These are phyloP conservation scores for Mucor piriformis DNA, from an alignment of 371 early-diverging fungal species.

Conservation along the genomic window DNA sequence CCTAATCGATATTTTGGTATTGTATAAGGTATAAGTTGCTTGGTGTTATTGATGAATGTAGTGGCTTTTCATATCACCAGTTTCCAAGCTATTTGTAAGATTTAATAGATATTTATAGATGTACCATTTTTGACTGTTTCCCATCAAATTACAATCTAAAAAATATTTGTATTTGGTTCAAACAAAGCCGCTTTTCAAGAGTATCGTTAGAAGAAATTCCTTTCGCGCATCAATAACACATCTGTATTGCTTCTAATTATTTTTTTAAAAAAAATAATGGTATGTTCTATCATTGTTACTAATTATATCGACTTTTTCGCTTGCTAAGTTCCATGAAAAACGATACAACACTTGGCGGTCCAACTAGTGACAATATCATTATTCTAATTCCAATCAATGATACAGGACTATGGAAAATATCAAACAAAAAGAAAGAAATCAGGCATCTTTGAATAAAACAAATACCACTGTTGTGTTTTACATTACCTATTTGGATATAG, in stretches of 20 bases:
- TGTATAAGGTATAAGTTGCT: not conserved
- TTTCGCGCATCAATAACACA: not conserved
- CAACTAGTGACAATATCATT: conserved; percentile 1
- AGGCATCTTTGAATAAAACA: not conserved
- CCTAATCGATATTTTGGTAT: not conserved
- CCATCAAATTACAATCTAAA: not conserved
- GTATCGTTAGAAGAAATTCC: not conserved
- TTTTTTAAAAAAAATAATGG: not conserved
- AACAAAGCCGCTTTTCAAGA: not conserved
- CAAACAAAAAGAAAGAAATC: conserved; percentile 1
- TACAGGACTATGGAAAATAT: not conserved
- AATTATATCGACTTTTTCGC: not conserved
- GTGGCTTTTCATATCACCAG: not conserved
- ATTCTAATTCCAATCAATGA: not conserved
- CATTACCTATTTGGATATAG: not conserved
- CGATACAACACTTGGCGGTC: conserved; percentile 1
- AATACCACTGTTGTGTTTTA: not conserved
- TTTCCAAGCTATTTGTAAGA: not conserved
- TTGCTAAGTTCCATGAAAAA: conserved; percentile 1
- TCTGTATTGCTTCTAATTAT: not conserved
- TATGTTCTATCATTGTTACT: not conserved
- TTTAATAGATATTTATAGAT: not conserved
- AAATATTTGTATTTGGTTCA: not conserved
- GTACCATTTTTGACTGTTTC: not conserved
- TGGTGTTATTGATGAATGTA: not conserved